Evolutionary conservation across 805 yeast genomes (phyloP).

Genomic region (Metschnikowia shivogae): DNA sequence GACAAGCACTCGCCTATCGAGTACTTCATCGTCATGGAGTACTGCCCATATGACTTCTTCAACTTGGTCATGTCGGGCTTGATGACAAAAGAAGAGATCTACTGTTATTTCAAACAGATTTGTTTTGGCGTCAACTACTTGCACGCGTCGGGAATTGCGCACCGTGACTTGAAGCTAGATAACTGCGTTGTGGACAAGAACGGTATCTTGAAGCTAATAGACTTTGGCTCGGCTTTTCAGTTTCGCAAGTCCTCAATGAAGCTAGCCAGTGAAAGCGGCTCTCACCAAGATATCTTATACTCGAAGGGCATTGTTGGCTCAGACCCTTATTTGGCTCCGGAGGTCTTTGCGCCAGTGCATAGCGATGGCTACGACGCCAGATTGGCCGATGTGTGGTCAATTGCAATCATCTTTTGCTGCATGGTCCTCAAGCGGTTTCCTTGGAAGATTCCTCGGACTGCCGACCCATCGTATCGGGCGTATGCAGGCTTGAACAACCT

Average conservation of each 20-base stretch:
- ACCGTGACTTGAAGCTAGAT: conserved; percentile 87
- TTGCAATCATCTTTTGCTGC: conserved; percentile 89
- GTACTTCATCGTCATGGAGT: conserved; percentile 83
- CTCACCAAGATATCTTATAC: conserved; percentile 46
- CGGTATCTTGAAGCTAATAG: conserved; percentile 83
- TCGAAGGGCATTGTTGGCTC: conserved; percentile 91
- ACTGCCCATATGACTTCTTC: conserved; percentile 87
- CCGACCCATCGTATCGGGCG: conserved; percentile 71
- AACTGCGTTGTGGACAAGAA: conserved; percentile 77
- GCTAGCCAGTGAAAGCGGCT: conserved; percentile 26
- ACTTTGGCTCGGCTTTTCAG: conserved; percentile 89
- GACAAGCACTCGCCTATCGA: conserved; percentile 18
- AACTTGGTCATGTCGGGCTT: conserved; percentile 87
- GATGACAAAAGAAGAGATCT: conserved; percentile 65
- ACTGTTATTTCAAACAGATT: conserved; percentile 82
- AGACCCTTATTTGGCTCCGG: conserved; percentile 95
- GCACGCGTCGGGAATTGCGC: conserved; percentile 83
- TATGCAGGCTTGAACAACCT: conserved; percentile 33
- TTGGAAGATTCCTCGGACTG: conserved; percentile 85
- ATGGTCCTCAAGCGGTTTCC: conserved; percentile 86
- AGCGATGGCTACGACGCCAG: conserved; percentile 71
- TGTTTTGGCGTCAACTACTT: conserved; percentile 69
- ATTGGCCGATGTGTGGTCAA: conserved; percentile 87
- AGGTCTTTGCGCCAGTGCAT: conserved; percentile 50
- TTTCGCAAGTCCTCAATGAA: conserved; percentile 52